These are phyloP conservation scores for Maudiozyma bulderi DNA, from an alignment of 805 yeast species.

Conservation along the genomic window DNA sequence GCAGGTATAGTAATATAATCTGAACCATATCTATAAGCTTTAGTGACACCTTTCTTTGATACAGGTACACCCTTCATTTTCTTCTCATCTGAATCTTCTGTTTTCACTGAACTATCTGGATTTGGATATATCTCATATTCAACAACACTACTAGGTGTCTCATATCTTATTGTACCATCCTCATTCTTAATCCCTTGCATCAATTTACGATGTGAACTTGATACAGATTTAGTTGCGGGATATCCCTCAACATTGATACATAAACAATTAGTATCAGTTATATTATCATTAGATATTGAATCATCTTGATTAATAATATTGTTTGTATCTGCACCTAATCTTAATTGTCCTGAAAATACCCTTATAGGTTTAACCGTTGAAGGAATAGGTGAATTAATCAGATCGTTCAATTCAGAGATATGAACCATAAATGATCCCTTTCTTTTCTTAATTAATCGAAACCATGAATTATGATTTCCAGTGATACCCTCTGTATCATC, in stretches of 20 bases:
- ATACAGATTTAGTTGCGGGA: conserved; percentile 36
- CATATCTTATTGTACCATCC: background rate
- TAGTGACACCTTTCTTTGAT: conserved; percentile 34
- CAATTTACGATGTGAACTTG: conserved; percentile 13
- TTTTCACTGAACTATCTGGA: conserved; percentile 7
- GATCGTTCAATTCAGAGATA: conserved; percentile 13
- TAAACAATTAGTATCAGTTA: conserved; percentile 26
- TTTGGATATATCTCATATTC: conserved; percentile 15
- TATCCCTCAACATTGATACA: conserved; percentile 48
- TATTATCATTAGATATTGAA: conserved; percentile 5
- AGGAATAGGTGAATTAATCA: conserved; percentile 11
- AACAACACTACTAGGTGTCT: conserved; percentile 12
- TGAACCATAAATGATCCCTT: conserved; percentile 11
- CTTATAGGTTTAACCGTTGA: conserved; percentile 23
- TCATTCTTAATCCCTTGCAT: conserved; percentile 4
- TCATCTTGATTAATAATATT: conserved; percentile 1
- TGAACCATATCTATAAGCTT: conserved; percentile 61
- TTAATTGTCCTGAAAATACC: conserved; percentile 22
- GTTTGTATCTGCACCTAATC: conserved; percentile 19
- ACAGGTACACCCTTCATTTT: conserved; percentile 12
- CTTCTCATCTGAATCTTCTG: conserved; percentile 8
- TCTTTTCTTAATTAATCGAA: conserved; percentile 9
- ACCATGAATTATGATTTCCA: conserved; percentile 12
- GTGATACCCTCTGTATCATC: background rate
- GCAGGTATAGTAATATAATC: conserved; percentile 46